Conservation (phyloP, 2,329 filamentous ascomycete genomes). For the Fulvia fulva region DNA sequence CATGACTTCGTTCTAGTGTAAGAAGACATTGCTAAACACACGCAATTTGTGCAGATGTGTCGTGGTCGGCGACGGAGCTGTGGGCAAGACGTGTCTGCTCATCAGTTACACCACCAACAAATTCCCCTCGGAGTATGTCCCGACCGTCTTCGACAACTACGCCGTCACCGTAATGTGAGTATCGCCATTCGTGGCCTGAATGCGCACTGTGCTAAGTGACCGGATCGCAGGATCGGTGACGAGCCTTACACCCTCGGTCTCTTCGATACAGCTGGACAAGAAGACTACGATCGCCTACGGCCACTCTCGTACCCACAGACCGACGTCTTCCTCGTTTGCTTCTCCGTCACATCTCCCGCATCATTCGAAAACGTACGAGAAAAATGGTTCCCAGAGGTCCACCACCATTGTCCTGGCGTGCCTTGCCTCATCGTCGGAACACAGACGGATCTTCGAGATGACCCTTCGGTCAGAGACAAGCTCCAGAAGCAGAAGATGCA, state of each 20-base stretch:
- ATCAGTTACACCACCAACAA: constrained; percentile 99
- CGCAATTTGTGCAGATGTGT: constrained; percentile 66
- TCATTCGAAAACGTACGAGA: constrained; percentile 99
- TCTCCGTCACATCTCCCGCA: constrained; percentile 93
- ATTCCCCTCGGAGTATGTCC: constrained; percentile 99
- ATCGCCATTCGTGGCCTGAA: not conserved
- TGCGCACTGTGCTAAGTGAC: constrained; percentile 8
- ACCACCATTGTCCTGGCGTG: constrained; percentile 96
- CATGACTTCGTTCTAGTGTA: not conserved
- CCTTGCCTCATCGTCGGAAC: constrained; percentile 97
- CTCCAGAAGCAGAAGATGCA: constrained; percentile 93
- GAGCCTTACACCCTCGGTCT: constrained; percentile 96
- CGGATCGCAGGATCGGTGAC: constrained; percentile 78
- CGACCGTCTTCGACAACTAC: constrained; percentile 99
- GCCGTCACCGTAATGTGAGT: constrained; percentile 89
- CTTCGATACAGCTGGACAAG: constrained; percentile 97
- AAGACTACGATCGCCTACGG: constrained; percentile 97
- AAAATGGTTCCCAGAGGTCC: constrained; percentile 98
- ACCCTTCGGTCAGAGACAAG: constrained; percentile 82
- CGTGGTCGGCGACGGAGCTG: constrained; percentile 97
- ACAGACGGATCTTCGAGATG: constrained; percentile 92
- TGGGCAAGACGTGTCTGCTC: constrained; percentile 97
- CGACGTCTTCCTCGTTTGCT: constrained; percentile 98
- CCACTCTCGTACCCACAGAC: constrained; percentile 97
- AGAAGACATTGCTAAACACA: not conserved